Evolutionary conservation across 208 protist species (phyloP).

Genomic region (Trypanosoma caninum): DNA sequence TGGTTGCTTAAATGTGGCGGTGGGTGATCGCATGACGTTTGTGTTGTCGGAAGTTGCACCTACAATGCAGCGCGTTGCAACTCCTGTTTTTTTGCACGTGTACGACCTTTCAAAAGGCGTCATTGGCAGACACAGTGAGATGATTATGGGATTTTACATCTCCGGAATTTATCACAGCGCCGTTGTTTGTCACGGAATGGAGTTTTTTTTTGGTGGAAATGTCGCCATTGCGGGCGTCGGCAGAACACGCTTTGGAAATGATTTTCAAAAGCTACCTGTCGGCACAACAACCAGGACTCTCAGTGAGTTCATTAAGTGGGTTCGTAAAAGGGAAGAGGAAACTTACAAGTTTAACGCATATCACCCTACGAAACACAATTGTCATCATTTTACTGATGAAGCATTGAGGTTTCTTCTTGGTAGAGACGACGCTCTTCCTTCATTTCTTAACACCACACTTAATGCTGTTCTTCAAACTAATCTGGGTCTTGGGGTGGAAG

Average conservation of each 20-base stretch:
- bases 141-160: slow-evolving; percentile 63
- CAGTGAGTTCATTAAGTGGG: slow-evolving; percentile 59
- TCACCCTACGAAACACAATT: slow-evolving; percentile 89
- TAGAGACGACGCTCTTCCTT: slow-evolving; percentile 17
- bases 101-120: slow-evolving; percentile 90
- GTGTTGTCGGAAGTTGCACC: slow-evolving; percentile 14
- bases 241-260: slow-evolving; percentile 79
- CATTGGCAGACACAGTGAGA: slow-evolving; percentile 46
- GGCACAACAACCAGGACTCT: slow-evolving; percentile 45
- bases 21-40: slow-evolving; percentile 6
- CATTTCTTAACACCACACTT: slow-evolving; percentile 47
- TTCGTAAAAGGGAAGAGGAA: slow-evolving; percentile 24
- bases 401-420: slow-evolving; percentile 67
- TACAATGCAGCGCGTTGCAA: neutral
- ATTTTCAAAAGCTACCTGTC: slow-evolving; percentile 47
- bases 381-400: slow-evolving; percentile 88
- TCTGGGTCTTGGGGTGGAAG: slow-evolving; percentile 34
- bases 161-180: slow-evolving; percentile 90
- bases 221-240: slow-evolving; percentile 50
- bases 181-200: slow-evolving; percentile 89
- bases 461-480: slow-evolving; percentile 40
- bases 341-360: slow-evolving; percentile 71
- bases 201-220: slow-evolving; percentile 94
- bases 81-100: slow-evolving; percentile 67
- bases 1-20: neutral